phyloP scores from a whole-genome alignment of 1,139 yeast species.

The Candida albicans region DNA sequence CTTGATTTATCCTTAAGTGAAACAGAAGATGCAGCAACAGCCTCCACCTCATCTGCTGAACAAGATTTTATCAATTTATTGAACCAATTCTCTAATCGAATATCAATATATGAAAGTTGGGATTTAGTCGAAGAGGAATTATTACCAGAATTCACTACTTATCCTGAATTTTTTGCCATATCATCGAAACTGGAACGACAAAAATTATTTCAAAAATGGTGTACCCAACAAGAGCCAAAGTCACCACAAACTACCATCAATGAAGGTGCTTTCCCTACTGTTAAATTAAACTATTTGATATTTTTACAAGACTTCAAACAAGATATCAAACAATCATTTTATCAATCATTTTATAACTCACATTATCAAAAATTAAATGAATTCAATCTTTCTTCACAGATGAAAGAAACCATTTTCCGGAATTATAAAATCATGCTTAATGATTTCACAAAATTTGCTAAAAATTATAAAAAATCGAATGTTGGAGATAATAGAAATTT shows the following conservation, averaged over 20 bases:
- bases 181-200: conserved; percentile 22
- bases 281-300: conserved; percentile 22
- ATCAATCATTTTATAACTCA: conserved; percentile 26
- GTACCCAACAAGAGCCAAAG: conserved; percentile 11
- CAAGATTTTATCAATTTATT: conserved; percentile 24
- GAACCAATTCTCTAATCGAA: conserved; percentile 21
- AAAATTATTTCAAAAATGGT: conserved; percentile 35
- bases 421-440: conserved; percentile 25
- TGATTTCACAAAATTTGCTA: conserved; percentile 29
- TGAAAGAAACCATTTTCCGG: conserved; percentile 25
- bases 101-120: conserved; percentile 42
- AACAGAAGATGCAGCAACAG: conserved; percentile 10
- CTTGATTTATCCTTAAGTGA: conserved; percentile 24
- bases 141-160: conserved; percentile 26
- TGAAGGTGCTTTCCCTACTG: conserved; percentile 25
- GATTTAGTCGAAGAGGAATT: conserved; percentile 39
- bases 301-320: conserved; percentile 33
- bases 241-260: not conserved
- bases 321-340: conserved; percentile 28
- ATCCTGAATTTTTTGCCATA: conserved; percentile 33
- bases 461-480: conserved; percentile 22
- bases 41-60: not conserved
- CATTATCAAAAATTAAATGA: conserved; percentile 19
- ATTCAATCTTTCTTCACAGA: conserved; percentile 16
- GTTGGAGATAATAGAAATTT: conserved; percentile 14